Evolutionary conservation across 192 early-diverging fungal species (phyloP), one percentile per base, ranked within the genome.

Genomic region (Rhizophagus prolifer): DNA sequence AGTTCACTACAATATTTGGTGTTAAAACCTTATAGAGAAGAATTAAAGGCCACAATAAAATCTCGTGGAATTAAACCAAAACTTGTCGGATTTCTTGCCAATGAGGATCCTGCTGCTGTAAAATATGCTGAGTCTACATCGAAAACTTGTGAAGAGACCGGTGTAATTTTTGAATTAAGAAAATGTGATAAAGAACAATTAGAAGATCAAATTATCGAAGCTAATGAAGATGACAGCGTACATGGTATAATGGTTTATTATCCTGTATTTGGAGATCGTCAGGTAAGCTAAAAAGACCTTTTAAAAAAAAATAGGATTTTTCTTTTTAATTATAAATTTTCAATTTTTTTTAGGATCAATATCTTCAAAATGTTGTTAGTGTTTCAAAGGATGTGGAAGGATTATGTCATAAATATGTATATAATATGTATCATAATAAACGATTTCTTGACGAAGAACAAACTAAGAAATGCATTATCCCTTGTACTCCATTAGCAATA

Each of bases 231-330:
- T 75, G 66, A 81, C 5, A 70, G 70, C 1, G 93, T 99, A 25
- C 91, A 96, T 81, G 98, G 98, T 34, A 97, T 99, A 77, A 95
- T 99, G 90, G 95, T 99, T 36, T 99, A 99, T 85, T 99, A 99
- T 80, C 97, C 97, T 14, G 95, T 98, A 19, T 98, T 96, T 88
- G 94, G 95, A 58, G 93, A 92, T 75, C 90, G 92, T 36, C 95
- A 96, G 87, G 91, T 91, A 83, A 63, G 44, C 10, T 79, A 34
- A n/a, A 54, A 65, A 36, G 7, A 13, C 9, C 6, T 19, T 38
- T 26, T 65, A 62, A n/a, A 25, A 12, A 68, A 61, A 7, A 26
- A 30, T 4, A 19, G 21, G 41, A 8, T 61, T 21, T 46, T 41
- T 70, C n/a, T 28, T 74, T 70, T 70, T 76, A 58, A 2, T 23